Percentiles rank a stretch among this genome's conserved stretches.
phyloP scores from a whole-genome alignment of 108 stramenopile genomes.

The Cylindrotheca fusiformis region DNA sequence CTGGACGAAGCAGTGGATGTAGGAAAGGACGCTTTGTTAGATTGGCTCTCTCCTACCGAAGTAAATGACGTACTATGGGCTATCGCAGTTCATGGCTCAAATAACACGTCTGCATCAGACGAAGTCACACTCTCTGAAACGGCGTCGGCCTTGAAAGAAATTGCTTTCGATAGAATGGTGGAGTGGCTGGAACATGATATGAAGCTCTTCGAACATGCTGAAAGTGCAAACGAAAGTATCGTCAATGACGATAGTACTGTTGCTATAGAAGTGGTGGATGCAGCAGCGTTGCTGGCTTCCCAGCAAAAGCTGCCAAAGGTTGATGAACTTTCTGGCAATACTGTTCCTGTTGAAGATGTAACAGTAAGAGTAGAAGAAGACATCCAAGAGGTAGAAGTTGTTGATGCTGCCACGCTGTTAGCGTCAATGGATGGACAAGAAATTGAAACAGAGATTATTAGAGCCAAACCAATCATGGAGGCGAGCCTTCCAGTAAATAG shows the following conservation, averaged over 20 bases:
- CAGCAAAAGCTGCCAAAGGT: not conserved
- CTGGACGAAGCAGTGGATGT: not conserved
- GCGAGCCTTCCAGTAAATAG: not conserved
- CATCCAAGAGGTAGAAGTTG: slow-evolving; percentile 33
- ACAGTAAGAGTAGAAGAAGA: slow-evolving; percentile 6
- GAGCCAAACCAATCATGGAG: slow-evolving; percentile 7
- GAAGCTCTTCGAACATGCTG: not conserved
- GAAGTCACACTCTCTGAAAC: slow-evolving; percentile 38
- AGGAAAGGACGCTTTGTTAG: slow-evolving; percentile 28
- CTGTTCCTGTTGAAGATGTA: slow-evolving; percentile 13
- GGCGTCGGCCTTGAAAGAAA: slow-evolving; percentile 30
- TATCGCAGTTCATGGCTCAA: slow-evolving; percentile 42
- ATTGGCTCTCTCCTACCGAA: slow-evolving; percentile 54
- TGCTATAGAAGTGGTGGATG: slow-evolving; percentile 39
- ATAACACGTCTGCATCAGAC: slow-evolving; percentile 9
- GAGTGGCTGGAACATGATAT: slow-evolving; percentile 35
- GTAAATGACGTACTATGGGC: slow-evolving; percentile 52
- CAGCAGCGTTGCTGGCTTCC: slow-evolving; percentile 27
- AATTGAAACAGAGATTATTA: slow-evolving; percentile 20
- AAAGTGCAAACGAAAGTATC: not conserved
- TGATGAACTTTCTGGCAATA: not conserved
- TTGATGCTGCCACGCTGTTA: slow-evolving; percentile 39
- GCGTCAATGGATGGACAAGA: slow-evolving; percentile 15
- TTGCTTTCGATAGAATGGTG: slow-evolving; percentile 41
- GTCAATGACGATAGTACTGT: slow-evolving; percentile 11